Percentiles rank a stretch among this genome's conserved stretches.
Conservation (phyloP, 2,329 filamentous ascomycete species). For the Fusarium azukiicola region DNA sequence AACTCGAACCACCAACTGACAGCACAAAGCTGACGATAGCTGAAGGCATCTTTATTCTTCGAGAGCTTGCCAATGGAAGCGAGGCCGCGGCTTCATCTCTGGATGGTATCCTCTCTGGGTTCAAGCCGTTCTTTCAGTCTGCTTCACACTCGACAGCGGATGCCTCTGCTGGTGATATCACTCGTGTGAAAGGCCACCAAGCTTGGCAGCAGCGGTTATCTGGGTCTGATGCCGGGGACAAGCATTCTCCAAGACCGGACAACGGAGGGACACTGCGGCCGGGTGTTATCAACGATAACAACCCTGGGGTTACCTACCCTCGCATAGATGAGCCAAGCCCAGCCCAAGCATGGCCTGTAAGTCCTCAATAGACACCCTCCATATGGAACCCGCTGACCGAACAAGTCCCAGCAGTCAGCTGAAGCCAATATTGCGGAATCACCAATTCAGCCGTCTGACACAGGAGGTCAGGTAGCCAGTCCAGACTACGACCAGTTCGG, state of each 20-base stretch:
- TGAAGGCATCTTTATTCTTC: neutral
- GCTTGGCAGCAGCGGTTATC: slow-evolving; percentile 3
- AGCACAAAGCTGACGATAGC: neutral
- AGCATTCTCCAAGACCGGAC: neutral
- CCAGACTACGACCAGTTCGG: neutral
- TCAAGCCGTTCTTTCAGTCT: slow-evolving; percentile 12
- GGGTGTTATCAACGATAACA: neutral
- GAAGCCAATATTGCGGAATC: neutral
- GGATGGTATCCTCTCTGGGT: neutral
- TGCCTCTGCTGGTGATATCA: neutral
- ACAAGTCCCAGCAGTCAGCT: no score
- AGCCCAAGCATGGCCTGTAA: neutral
- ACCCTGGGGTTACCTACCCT: neutral
- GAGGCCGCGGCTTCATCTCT: slow-evolving; percentile 2
- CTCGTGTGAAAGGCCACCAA: neutral
- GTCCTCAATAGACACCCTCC: neutral
- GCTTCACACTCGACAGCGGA: neutral
- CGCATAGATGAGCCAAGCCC: neutral
- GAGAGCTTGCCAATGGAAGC: neutral
- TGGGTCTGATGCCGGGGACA: no score
- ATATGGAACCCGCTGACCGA: no score
- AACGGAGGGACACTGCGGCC: no score
- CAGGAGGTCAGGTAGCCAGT: neutral
- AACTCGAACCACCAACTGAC: neutral
- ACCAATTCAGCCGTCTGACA: neutral